Base-by-base conservation (phyloP, 768 basidiomycete genomes). In the Sporobolomyces pararoseus region DNA sequence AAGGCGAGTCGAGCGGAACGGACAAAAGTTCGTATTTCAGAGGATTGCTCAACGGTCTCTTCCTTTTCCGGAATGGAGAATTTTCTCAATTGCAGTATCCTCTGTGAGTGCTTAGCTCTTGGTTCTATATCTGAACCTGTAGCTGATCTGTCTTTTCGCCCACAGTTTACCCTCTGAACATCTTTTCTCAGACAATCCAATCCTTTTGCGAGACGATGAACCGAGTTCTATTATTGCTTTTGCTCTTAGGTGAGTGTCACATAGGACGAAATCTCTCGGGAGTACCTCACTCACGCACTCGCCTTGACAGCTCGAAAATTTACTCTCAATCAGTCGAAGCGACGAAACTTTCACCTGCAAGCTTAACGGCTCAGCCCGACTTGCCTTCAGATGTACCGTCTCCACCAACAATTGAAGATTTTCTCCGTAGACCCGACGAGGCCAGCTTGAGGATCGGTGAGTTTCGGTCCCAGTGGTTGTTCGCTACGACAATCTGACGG, bases 171-270 rank as follows among this genome's bases (percentile, higher is more conserved):
- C 78, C 2, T 72, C 79, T 2, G 94, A 97, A 76, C 92, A 98
- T 77, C 88, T 98, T 55, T 97, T 96, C 81, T 84, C 90, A 44
- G 94, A 95, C 77, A 92, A 91, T 21, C 87, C 89, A 3, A 94
- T 98, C 86, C 87, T 97, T 59, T 89, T 99, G 25, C 85, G 95
- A 25, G 92, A 92, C 25, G 93, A 97, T 78, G 96, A 99, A 77
- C 96, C 95, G 3, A 96, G 94, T 0, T 97, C 95, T 23, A 96
- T 98, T 76, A 93, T 98, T 72, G 94, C 96, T 10, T 86, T 97
- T 65, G 91, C 92, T 7, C 81, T 99, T 57, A 90, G 89, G 91
- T 91, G 76, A 76, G 86, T 80, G 10, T 42, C 39, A 42, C 39
- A 12, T 17, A 9, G 9, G 39, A n/a, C n/a, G n/a, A n/a, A n/a